A percentile compares a stretch with the other conserved stretches of the same genome.
Evolutionary conservation across 805 yeast genomes (phyloP).

Genomic region (Yarrowia sp.): DNA sequence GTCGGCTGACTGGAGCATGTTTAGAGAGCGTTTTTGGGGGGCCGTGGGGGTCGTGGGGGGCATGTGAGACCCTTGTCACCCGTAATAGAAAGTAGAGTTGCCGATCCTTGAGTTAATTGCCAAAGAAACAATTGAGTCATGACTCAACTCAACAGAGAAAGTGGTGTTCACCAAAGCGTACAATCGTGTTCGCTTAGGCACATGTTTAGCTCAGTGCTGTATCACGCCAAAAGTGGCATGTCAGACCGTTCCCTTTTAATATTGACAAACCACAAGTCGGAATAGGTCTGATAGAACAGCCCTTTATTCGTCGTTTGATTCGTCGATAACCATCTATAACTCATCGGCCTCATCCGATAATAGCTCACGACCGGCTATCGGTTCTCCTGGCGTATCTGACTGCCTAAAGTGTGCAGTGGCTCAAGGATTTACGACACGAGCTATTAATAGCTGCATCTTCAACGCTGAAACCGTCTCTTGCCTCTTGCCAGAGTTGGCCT

Average conservation of each 20-base stretch:
- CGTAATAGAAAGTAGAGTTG: background rate
- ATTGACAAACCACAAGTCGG: no score
- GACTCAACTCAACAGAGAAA: background rate
- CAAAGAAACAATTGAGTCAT: background rate
- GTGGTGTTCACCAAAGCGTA: background rate
- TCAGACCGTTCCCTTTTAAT: no score
- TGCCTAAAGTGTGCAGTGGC: constrained; percentile 21
- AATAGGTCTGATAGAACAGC: no score
- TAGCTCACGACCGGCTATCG: constrained; percentile 4
- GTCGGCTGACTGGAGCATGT: background rate
- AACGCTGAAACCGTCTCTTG: background rate
- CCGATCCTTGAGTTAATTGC: background rate
- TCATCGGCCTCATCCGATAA: no score
- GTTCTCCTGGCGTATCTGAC: constrained; percentile 9
- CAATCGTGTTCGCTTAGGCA: constrained; percentile 13
- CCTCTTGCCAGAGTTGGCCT: background rate
- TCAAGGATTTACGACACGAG: constrained; percentile 16
- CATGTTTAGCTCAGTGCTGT: background rate
- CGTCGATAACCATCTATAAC: no score
- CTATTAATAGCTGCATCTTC: constrained; percentile 7
- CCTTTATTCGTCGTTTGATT: no score
- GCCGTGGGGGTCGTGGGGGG: constrained; percentile 3
- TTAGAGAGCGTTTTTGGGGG: background rate
- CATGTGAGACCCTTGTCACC: background rate
- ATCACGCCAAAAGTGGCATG: no score